These are phyloP conservation scores for Apium graveolens DNA, from an alignment of 129 eudicot genomes.

Conservation along the genomic window DNA sequence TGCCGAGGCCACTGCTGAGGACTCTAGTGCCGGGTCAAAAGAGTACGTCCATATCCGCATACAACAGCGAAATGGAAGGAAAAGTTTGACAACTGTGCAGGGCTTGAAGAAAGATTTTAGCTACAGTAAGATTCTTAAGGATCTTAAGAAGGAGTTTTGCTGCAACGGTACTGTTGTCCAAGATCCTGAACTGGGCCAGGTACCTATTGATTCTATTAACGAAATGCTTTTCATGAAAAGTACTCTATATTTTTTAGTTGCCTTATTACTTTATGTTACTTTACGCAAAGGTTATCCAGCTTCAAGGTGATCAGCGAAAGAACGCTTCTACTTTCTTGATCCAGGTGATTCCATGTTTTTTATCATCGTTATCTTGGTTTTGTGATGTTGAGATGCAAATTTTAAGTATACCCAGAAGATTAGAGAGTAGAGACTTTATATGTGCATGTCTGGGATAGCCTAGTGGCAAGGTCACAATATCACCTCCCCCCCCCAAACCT, in stretches of 20 bases:
- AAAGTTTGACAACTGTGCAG: slow-evolving; percentile 10
- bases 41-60: slow-evolving; percentile 7
- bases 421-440: background rate
- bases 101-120: slow-evolving; percentile 8
- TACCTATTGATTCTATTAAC: background rate
- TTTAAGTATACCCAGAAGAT: background rate
- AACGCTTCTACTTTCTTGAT: slow-evolving; percentile 26
- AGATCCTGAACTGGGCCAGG: slow-evolving; percentile 10
- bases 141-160: slow-evolving; percentile 11
- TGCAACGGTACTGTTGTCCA: slow-evolving; percentile 5
- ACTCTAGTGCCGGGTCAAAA: slow-evolving; percentile 10
- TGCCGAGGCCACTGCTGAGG: slow-evolving; percentile 8
- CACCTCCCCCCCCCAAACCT: background rate
- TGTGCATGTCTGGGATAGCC: background rate
- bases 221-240: background rate
- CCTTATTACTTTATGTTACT: background rate
- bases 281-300: slow-evolving; percentile 23
- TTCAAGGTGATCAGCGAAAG: slow-evolving; percentile 30
- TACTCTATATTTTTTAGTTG: background rate
- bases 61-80: slow-evolving; percentile 8
- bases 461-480: too few relatives aligned
- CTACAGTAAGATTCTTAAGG: slow-evolving; percentile 8
- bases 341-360: slow-evolving; percentile 10
- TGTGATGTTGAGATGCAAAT: background rate
- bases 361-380: background rate